Evolutionary conservation across 2,329 filamentous ascomycete genomes (phyloP).

Genomic region (Alternaria viburni): DNA sequence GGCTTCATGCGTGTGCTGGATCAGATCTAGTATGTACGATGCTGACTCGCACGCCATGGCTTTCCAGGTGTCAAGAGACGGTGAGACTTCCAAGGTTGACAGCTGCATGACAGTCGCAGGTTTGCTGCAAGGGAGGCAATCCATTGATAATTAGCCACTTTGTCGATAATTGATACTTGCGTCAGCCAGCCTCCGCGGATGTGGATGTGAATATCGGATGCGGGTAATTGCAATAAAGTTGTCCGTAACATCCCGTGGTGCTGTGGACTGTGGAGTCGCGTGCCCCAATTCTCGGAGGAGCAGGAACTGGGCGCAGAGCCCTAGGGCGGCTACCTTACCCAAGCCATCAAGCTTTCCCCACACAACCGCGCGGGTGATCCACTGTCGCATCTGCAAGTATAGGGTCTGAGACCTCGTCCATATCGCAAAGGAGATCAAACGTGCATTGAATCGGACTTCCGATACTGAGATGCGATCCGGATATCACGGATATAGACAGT

Average conservation of each 20-base stretch:
- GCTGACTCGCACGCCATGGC: slow-evolving; percentile 7
- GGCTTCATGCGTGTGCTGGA: slow-evolving; percentile 1
- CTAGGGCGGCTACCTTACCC: slow-evolving; percentile 10
- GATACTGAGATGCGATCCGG: neutral
- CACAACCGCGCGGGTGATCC: slow-evolving; percentile 19
- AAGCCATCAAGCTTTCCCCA: slow-evolving; percentile 41
- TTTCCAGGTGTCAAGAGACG: slow-evolving; percentile 8
- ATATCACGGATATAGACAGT: neutral
- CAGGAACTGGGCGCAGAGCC: slow-evolving; percentile 6
- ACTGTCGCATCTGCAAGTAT: slow-evolving; percentile 10
- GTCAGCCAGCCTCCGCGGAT: neutral
- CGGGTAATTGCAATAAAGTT: neutral
- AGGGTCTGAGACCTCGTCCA: neutral
- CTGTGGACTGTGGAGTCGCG: slow-evolving; percentile 10
- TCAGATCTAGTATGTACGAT: slow-evolving; percentile 1
- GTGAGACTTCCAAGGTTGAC: slow-evolving; percentile 8
- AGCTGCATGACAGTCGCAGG: slow-evolving; percentile 9
- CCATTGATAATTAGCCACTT: neutral
- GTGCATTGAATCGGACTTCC: neutral
- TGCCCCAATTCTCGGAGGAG: slow-evolving; percentile 13
- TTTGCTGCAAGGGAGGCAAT: neutral
- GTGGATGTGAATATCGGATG: neutral
- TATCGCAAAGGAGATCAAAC: neutral
- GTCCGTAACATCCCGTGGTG: slow-evolving; percentile 10
- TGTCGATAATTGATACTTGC: neutral